Base-by-base conservation (phyloP, 257 asterid genomes). In the Ilex aquifolium region DNA sequence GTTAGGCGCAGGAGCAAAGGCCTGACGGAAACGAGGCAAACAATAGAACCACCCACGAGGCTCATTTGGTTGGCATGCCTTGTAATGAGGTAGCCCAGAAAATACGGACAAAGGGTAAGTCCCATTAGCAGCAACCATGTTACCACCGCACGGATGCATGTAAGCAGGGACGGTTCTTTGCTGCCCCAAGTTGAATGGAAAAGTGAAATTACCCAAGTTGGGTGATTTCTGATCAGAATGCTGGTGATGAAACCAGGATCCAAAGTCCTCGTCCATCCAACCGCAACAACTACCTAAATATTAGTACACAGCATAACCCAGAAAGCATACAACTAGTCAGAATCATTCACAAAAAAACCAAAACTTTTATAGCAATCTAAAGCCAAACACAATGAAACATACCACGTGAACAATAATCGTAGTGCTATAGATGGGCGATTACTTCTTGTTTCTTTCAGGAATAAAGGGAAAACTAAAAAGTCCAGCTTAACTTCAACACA, bases 231-330 rank as follows among this genome's bases (percentile, higher is more conserved):
- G 77, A 58, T 70, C 73, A 5, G 60, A 75, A 65, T 67, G 60
- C 63, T 56, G 85, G 62, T 63, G 75, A 75, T 65, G 79, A 68
- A 72, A 79, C 76, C 83, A 74, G 65, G 81, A 77, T 53, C 70
- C 74, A 2, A 78, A 79, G 77, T 72, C 71, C 66, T 79, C 85
- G 71, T 92, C 95, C 99, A 88, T 92, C 75, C 76, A 73, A 79
- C 77, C 82, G 56, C 80, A 68, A 65, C 56, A 83, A 90, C 78
- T 81, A 72, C 79, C 91, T 76, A 64, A 58, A n/a, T 60, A 54
- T 51, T 32, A 65, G 13, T 42, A 46, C 7, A 65, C 10, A 51
- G 57, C 32, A 12, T 1, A 49, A 7, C 17, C 54, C 31, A 67
- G 64, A 53, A 65, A 46, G 13, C n/a, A 1, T 14, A 7, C 57